phyloP scores from a whole-genome alignment of 1,284 basidiomycete species.

The Cryptococcus wingfieldii region DNA sequence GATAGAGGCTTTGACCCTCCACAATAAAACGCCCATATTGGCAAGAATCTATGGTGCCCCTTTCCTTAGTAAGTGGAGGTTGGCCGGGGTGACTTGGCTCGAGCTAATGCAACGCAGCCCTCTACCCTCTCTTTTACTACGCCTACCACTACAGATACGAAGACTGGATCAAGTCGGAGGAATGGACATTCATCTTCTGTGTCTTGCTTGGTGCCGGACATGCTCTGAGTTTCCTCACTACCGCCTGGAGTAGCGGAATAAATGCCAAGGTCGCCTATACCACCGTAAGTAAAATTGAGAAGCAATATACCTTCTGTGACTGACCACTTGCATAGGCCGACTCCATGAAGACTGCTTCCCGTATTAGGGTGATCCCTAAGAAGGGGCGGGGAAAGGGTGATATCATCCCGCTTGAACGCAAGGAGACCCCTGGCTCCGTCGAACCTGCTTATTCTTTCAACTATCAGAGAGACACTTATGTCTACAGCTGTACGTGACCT shows the following conservation, averaged over 20 bases:
- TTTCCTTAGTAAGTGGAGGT: slow-evolving; percentile 56
- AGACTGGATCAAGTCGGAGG: slow-evolving; percentile 84
- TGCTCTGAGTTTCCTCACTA: slow-evolving; percentile 86
- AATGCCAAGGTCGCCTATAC: slow-evolving; percentile 70
- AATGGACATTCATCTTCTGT: slow-evolving; percentile 93
- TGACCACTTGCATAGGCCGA: slow-evolving; percentile 53
- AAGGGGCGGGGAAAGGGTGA: slow-evolving; percentile 86
- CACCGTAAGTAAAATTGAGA: slow-evolving; percentile 22
- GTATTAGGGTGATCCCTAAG: slow-evolving; percentile 78
- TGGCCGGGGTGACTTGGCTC: neutral
- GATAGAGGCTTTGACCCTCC: slow-evolving; percentile 74
- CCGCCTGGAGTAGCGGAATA: slow-evolving; percentile 81
- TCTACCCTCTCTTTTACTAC: slow-evolving; percentile 87
- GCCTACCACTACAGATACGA: slow-evolving; percentile 83
- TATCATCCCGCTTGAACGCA: slow-evolving; percentile 73
- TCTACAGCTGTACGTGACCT: slow-evolving; percentile 54
- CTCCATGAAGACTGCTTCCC: slow-evolving; percentile 68
- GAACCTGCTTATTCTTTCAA: slow-evolving; percentile 73
- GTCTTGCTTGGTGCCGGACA: slow-evolving; percentile 80
- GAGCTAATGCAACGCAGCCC: slow-evolving; percentile 37
- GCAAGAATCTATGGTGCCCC: slow-evolving; percentile 79
- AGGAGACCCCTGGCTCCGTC: slow-evolving; percentile 52
- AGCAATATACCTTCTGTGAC: neutral
- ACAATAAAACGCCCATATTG: slow-evolving; percentile 71
- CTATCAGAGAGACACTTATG: slow-evolving; percentile 95